phyloP scores from a whole-genome alignment of 2,329 filamentous ascomycete species.

The Apiospora arundinis region DNA sequence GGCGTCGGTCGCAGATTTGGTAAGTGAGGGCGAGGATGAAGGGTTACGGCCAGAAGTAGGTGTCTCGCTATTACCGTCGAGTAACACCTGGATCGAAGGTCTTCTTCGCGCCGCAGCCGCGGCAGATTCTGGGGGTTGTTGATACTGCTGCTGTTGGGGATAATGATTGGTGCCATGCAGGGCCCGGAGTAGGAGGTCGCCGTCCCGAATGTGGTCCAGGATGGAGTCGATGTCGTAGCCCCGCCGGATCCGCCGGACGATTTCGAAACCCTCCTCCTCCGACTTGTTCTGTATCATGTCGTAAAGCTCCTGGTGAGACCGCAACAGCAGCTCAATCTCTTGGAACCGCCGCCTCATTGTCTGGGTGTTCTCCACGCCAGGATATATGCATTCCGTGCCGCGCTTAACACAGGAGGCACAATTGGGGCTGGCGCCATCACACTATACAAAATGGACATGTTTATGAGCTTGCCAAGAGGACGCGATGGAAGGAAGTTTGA shows the following conservation, averaged over 20 bases:
- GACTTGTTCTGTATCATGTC: not conserved
- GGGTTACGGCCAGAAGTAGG: not conserved
- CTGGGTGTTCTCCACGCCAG: not conserved
- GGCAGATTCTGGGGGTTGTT: not conserved
- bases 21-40: not conserved
- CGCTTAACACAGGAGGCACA: slow-evolving; percentile 10
- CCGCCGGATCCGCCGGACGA: not conserved
- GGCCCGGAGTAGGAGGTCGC: not conserved
- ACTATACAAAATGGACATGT: not conserved
- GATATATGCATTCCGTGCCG: slow-evolving; percentile 1
- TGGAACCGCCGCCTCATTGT: not conserved
- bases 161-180: not conserved
- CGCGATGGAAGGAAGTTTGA: not conserved
- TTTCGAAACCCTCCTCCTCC: not conserved
- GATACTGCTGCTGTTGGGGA: not conserved
- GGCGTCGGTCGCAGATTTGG: not conserved
- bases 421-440: not conserved
- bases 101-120: not conserved
- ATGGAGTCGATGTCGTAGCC: slow-evolving; percentile 10
- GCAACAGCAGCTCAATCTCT: not conserved
- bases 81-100: not conserved
- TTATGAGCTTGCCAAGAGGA: not conserved
- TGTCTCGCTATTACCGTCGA: not conserved
- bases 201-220: not conserved
- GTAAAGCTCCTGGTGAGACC: slow-evolving; percentile 8